Base-by-base conservation (phyloP, 306 rosid species). In the Cucurbita argyrosperma region DNA sequence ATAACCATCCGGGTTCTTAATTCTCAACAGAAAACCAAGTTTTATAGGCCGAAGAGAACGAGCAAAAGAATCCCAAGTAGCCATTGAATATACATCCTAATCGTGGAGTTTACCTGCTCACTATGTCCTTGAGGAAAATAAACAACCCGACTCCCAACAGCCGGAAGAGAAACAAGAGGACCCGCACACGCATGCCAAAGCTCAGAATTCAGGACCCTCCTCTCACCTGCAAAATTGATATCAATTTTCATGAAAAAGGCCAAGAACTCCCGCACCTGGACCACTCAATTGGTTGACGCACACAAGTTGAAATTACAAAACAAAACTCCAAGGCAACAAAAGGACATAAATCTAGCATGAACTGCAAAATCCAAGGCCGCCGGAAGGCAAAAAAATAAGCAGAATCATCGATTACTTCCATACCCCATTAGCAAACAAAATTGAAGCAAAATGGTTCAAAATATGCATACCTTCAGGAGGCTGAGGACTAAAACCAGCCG, bases 111-210 rank as follows among this genome's bases (percentile, higher is more conserved):
- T 62, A 93, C 98, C 85, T 93, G 98, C 75, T 93, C 98, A 76
- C 98, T 93, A 55, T 93, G 98, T 74, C 98, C 98, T 84, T 89
- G 98, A 45, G 98, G 96, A 78, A 93, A 93, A 77, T 93, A 93
- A 37, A 90, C 96, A 26, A 93, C 98, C 37, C 97, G 91, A 65
- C 94, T 90, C 59, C 98, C 96, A 42, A 84, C 85, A 19, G 89
- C 89, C 4, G 98, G 97, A 7, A 93, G 83, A 61, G 96, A 93
- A 79, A 93, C 98, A 71, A 93, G 97, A 76, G 98, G 97, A 46
- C 98, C 97, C 42, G 98, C 98, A 84, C 98, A 93, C 59, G 98
- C 98, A 84, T 90, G 98, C 98, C 98, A 93, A 35, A 93, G 98
- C 82, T 93, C 98, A 37, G 98, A 90, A 80, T 93, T 94, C 71